These are phyloP conservation scores for Leptomonas pyrrhocoris DNA, from an alignment of 208 protist species.

Conservation along the genomic window DNA sequence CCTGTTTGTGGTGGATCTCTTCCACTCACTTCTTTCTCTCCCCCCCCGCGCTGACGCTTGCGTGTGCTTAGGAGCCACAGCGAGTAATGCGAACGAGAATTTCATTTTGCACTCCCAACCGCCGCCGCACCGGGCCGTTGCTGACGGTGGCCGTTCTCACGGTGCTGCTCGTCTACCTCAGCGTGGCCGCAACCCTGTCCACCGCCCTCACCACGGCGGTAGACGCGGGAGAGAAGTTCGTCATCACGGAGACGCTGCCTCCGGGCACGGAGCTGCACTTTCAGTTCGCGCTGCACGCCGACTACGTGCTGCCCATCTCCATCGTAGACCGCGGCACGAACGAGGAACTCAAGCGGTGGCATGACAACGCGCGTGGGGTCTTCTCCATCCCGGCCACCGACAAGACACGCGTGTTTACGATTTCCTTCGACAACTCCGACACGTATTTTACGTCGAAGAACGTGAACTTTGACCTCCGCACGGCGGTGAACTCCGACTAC, in stretches of 20 bases:
- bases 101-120: background rate
- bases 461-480: slow-evolving; percentile 60
- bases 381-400: slow-evolving; percentile 35
- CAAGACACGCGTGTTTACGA: slow-evolving; percentile 19
- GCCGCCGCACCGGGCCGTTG: background rate
- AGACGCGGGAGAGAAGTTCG: slow-evolving; percentile 32
- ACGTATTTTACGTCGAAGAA: slow-evolving; percentile 39
- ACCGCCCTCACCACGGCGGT: slow-evolving; percentile 33
- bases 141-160: background rate
- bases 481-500: slow-evolving; percentile 29
- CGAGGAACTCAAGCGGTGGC: slow-evolving; percentile 34
- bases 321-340: slow-evolving; percentile 31
- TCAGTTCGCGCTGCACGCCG: slow-evolving; percentile 46
- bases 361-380: slow-evolving; percentile 27
- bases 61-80: no score
- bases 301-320: slow-evolving; percentile 30
- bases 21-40: no score
- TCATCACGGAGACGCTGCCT: slow-evolving; percentile 42
- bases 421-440: slow-evolving; percentile 62
- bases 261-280: slow-evolving; percentile 43
- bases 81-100: background rate
- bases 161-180: background rate
- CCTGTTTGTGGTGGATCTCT: no score
- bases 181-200: slow-evolving; percentile 1
- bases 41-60: no score